Conservation (phyloP, 2,329 filamentous ascomycete genomes). For the Cadophora gregata region DNA sequence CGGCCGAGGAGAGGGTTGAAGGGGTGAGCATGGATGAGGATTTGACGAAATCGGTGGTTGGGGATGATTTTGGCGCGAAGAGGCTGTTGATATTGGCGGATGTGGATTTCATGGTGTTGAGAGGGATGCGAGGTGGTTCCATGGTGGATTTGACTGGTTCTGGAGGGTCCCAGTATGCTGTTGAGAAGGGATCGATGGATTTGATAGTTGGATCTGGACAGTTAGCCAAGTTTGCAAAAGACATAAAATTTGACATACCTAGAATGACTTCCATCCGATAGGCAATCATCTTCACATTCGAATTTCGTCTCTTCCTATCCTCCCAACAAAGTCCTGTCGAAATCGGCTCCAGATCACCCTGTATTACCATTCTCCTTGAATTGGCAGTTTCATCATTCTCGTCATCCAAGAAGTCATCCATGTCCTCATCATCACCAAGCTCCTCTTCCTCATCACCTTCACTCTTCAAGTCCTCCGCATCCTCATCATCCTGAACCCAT, state of each 20-base stretch:
- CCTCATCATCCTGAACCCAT: conserved; percentile 73
- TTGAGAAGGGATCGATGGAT: conserved; percentile 85
- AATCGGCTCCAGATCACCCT: conserved; percentile 74
- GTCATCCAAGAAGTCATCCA: conserved; percentile 68
- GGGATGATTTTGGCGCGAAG: conserved; percentile 27
- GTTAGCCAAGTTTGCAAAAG: conserved; percentile 2
- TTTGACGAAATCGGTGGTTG: conserved; percentile 17
- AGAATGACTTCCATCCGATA: conserved; percentile 77
- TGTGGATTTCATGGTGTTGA: conserved; percentile 41
- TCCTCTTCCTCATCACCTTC: conserved; percentile 74
- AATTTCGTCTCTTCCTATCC: conserved; percentile 55
- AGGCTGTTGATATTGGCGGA: conserved; percentile 28
- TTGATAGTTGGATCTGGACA: conserved; percentile 46
- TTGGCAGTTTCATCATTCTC: conserved; percentile 67
- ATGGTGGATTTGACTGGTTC: conserved; percentile 34
- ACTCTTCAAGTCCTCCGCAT: conserved; percentile 59
- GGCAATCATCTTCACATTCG: conserved; percentile 56
- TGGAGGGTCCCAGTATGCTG: conserved; percentile 71
- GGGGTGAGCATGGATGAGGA: conserved; percentile 13
- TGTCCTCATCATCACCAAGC: conserved; percentile 70
- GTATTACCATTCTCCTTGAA: conserved; percentile 61
- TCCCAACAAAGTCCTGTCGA: conserved; percentile 88
- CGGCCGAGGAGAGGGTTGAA: conserved; percentile 1
- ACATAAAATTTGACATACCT: conserved; percentile 27
- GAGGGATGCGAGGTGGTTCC: conserved; percentile 46